Base-by-base conservation (phyloP, 2,329 filamentous ascomycete species). In the Colletotrichum costaricense region DNA sequence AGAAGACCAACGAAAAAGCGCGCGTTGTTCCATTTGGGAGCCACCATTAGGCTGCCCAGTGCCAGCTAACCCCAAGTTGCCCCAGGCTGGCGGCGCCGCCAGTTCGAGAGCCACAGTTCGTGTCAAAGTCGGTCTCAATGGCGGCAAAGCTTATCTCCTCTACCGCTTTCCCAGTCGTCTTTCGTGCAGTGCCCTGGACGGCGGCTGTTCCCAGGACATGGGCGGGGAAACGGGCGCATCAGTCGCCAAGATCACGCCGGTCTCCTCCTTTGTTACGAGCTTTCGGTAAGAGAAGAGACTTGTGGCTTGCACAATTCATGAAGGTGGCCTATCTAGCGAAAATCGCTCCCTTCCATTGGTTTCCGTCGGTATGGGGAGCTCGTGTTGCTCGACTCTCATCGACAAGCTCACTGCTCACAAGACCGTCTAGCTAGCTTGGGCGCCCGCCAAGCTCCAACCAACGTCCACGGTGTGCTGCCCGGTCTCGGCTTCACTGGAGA, bases 101-200 rank as follows among this genome's bases (percentile, higher is more conserved):
- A 63, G 46, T 16, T n/a, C n/a, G 28, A 63, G 60, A 24, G 28
- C 60, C 60, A 63, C 60, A 52, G 8, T 7, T 66, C 55, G 64
- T 67, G 64, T 52, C 35, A 28, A 33, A 22, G 11, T 55, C 35
- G 28, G 24, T 26, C 42, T 55, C 42, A 35, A 67, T 59, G 65
- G 65, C 28, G n/a, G 54, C 52, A 72, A 72, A 69, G 69, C 58
- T 68, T 68, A 59, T 63, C 58, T 49, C 24, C 6, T 58, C 58
- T 30, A 54, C 54, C n/a, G 12, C 42, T 19, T 33, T 12, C 4
- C 16, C 14, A 24, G 38, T 3, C 19, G 42, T 49, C 42, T 11
- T 49, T n/a, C 19, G 30, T 19, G 38, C 24, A 4, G 24, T 22
- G 16, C 22, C 38, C 12, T 46, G n/a, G 59, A 24, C 19, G 35